Percentiles rank a stretch among this genome's conserved stretches.
Conservation (phyloP, 768 basidiomycete species). For the Fistulinella prunicolor region DNA sequence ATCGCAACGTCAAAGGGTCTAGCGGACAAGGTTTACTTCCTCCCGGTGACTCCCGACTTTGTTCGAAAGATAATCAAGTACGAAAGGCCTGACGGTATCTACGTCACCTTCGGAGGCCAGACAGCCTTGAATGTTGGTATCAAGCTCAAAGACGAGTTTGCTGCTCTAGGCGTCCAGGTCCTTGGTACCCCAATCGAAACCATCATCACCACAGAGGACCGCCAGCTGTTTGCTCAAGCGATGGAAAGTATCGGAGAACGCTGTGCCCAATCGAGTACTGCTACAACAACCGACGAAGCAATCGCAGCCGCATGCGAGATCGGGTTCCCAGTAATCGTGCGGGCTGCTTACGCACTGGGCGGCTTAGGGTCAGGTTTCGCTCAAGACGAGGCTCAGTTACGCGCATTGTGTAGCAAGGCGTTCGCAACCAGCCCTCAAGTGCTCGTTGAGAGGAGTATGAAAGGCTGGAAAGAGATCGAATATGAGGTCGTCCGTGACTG, state of each 20-base stretch:
- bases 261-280: slow-evolving; percentile 87
- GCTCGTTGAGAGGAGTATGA: slow-evolving; percentile 99
- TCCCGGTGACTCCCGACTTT: slow-evolving; percentile 97
- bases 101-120: slow-evolving; percentile 98
- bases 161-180: slow-evolving; percentile 82
- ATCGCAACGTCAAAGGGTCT: slow-evolving; percentile 97
- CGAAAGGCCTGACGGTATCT: slow-evolving; percentile 98
- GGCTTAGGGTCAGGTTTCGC: slow-evolving; percentile 96
- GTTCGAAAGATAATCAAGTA: slow-evolving; percentile 98
- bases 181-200: slow-evolving; percentile 97
- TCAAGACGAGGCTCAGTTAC: slow-evolving; percentile 87
- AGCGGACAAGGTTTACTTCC: slow-evolving; percentile 99
- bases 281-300: slow-evolving; percentile 85
- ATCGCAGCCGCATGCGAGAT: slow-evolving; percentile 77
- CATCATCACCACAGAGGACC: slow-evolving; percentile 95
- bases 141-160: slow-evolving; percentile 97
- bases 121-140: slow-evolving; percentile 96
- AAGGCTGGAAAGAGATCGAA: slow-evolving; percentile 99
- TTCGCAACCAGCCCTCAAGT: slow-evolving; percentile 98
- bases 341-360: slow-evolving; percentile 95
- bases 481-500: slow-evolving; percentile 99
- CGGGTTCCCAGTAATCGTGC: slow-evolving; percentile 93
- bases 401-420: slow-evolving; percentile 86
- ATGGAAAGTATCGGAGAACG: slow-evolving; percentile 97
- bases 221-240: slow-evolving; percentile 88